These are phyloP conservation scores for Globomyces sp. DNA, from an alignment of 371 early-diverging fungal species.

Conservation along the genomic window DNA sequence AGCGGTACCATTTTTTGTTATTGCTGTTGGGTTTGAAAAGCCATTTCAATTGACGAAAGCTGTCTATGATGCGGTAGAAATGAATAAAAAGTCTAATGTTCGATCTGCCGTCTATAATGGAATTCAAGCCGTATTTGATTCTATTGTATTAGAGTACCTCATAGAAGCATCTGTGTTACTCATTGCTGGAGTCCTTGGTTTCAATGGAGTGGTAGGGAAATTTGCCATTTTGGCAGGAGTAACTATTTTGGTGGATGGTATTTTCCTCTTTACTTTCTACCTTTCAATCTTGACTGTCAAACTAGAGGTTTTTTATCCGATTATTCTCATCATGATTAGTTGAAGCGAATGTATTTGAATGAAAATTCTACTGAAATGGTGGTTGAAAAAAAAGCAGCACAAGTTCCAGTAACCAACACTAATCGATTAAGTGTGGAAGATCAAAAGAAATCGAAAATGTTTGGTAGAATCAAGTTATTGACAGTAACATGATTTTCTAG, in stretches of 20 bases:
- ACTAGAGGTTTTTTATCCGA: slow-evolving; percentile 59
- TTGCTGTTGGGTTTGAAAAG: slow-evolving; percentile 92
- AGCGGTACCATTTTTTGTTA: slow-evolving; percentile 88
- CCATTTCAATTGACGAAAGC: slow-evolving; percentile 79
- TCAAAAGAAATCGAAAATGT: slow-evolving; percentile 23
- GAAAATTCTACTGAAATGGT: neutral
- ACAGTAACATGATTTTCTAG: slow-evolving; percentile 31
- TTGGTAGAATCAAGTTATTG: slow-evolving; percentile 59
- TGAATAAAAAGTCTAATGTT: slow-evolving; percentile 36
- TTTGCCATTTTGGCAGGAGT: slow-evolving; percentile 81
- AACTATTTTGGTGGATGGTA: slow-evolving; percentile 76
- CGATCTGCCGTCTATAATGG: slow-evolving; percentile 68
- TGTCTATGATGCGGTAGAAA: slow-evolving; percentile 56
- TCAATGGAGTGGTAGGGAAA: slow-evolving; percentile 63
- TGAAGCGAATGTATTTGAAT: slow-evolving; percentile 4
- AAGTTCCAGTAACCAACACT: neutral
- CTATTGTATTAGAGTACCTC: slow-evolving; percentile 73
- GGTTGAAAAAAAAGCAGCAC: neutral
- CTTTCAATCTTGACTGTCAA: slow-evolving; percentile 84
- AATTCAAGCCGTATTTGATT: slow-evolving; percentile 63
- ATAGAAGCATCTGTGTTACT: slow-evolving; percentile 79
- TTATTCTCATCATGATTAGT: too few species aligned
- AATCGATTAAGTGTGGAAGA: neutral
- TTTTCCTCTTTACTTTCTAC: slow-evolving; percentile 84
- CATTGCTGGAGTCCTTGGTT: slow-evolving; percentile 68